Evolutionary conservation across 1,284 basidiomycete genomes (phyloP).

Genomic region (Abortiporus biennis): DNA sequence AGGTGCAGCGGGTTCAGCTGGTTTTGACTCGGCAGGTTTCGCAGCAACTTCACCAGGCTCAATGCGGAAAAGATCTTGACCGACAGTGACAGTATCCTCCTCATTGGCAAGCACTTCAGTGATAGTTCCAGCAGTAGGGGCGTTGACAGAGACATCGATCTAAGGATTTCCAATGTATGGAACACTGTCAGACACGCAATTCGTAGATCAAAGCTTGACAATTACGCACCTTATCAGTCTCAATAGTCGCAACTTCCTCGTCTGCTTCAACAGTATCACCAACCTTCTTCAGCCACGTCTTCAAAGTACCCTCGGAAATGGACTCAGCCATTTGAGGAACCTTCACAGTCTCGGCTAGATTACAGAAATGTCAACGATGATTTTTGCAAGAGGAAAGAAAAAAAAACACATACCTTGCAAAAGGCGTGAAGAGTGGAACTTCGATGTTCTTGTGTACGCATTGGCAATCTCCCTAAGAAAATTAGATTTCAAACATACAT

Average conservation of each 20-base stretch:
- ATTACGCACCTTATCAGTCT: conserved; percentile 89
- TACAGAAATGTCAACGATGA: conserved; percentile 12
- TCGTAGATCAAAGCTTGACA: too few relatives aligned
- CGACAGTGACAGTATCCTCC: conserved; percentile 92
- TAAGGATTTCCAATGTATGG: conserved; percentile 26
- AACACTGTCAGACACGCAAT: too few relatives aligned
- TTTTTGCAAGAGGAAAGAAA: neutral
- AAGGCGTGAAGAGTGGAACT: conserved; percentile 65
- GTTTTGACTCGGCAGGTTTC: conserved; percentile 28
- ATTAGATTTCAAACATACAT: conserved; percentile 3
- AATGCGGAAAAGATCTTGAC: conserved; percentile 91
- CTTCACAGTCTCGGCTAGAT: conserved; percentile 81
- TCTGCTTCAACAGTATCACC: conserved; percentile 89
- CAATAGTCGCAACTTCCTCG: conserved; percentile 97
- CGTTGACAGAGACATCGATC: conserved; percentile 98
- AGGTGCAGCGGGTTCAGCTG: conserved; percentile 30
- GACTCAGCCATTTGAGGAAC: conserved; percentile 99
- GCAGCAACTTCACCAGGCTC: conserved; percentile 77
- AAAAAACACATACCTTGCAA: conserved; percentile 48
- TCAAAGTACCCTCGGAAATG: conserved; percentile 96
- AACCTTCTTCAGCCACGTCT: conserved; percentile 92
- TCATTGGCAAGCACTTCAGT: conserved; percentile 84
- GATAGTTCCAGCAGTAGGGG: conserved; percentile 86
- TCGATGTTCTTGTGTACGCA: conserved; percentile 42
- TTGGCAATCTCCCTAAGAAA: conserved; percentile 38